Base-by-base conservation (phyloP, 805 yeast genomes). In the Saccharomycopsis amapae region DNA sequence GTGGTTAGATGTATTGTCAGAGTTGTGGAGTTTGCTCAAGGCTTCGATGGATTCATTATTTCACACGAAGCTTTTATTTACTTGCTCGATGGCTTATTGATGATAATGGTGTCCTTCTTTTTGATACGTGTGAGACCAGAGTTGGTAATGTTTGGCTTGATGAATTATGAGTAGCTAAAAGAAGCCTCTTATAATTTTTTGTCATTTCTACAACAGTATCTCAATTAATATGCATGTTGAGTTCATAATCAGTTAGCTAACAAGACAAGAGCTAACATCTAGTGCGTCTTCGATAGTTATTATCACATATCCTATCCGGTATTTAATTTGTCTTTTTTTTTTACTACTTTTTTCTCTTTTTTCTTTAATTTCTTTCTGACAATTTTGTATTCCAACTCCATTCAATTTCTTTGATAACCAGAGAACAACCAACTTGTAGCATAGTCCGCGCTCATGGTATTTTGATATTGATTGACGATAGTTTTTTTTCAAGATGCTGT, bases 1-100 rank as follows among this genome's bases (percentile, higher is more conserved):
- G 42, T 63, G 30, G 45, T 61, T n/a, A 58, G 67, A 50, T 62
- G 63, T 6, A 54, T 64, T n/a, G 58, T 56, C 26, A 57, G 66
- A 49, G 53, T 56, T 3, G 49, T 61, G 12, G 67, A 63, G 42
- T 63, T 53, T 46, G 38, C 53, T n/a, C 55, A 63, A 46, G 67
- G 67, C 3, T 47, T 33, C 24, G 49, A 51, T 23, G 67, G 67
- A 1, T 52, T 20, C 39, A 55, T 63, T 17, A 48, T 45, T 4
- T 32, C 54, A 4, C 61, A 60, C 44, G 64, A 63, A 45, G 50
- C 49, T 36, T 62, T 52, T 43, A 44, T 62, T 13, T 62, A 54
- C 41, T 48, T 58, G 5, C 58, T 62, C 34, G 68, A 63, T 40
- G 60, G 61, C 1, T n/a, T 51, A 1, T 50, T 58, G 40, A 62